Evolutionary conservation across 495 filamentous ascomycete genomes (phyloP), one percentile per base, ranked within the genome.

Genomic region (Extremus antarcticus): DNA sequence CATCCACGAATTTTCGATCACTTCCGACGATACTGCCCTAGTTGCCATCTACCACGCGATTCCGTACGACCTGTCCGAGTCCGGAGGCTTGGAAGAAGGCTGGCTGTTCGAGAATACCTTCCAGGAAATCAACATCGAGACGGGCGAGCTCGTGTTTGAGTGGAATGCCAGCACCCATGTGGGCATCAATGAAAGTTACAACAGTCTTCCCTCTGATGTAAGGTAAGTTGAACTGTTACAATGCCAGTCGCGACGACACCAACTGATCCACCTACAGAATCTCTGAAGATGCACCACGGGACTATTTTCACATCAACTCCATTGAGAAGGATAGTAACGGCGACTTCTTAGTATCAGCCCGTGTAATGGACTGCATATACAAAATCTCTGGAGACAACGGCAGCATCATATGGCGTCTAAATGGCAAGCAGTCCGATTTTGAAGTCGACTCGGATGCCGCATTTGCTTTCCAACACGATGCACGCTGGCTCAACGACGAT

Each of bases 121-220:
- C 46, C 46, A 48, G 17, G 46, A 79, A 59, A 60, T 79, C 1
- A 74, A 79, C 40, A 66, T 77, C 16, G 71, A 72, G 40, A 76
- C 74, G 0, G 72, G 69, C 50, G 63, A 72, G 43, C 66, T 79
- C 20, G 35, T 78, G 1, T 80, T 79, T 46, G 74, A 78, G 48
- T 79, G 77, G 74, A 45, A 45, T 17, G 4, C 41, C 41, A 45
- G 7, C 41, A 45, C 41, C 7, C 41, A 45, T 17, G 41, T 45
- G 41, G 41, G 41, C 41, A n/a, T 45, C 41, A 17, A 45, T 3
- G 41, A 45, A 21, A 8, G 7, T 17, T 45, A 45, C 41, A 45
- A 45, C 41, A 7, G 7, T 17, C 41, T 45, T 7, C 41, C 41
- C 41, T 45, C 41, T 3, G 41, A 45, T 17, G 41, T 45, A 39